These are phyloP conservation scores for Suillus clintonianus DNA, from an alignment of 768 basidiomycete species.

Conservation along the genomic window DNA sequence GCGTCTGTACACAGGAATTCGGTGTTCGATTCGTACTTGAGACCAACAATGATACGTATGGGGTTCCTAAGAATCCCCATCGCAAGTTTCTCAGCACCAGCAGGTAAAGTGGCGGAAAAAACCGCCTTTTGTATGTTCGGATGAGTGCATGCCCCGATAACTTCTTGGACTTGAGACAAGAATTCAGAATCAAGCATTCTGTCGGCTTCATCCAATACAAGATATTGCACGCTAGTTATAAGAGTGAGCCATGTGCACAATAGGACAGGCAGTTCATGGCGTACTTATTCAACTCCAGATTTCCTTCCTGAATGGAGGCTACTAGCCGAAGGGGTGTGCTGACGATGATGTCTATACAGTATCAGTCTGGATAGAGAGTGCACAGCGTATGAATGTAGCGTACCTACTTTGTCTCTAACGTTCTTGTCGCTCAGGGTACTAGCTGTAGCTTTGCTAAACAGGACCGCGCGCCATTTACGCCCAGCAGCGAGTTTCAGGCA, in stretches of 20 bases:
- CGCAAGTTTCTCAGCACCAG: slow-evolving; percentile 83
- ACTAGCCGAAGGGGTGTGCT: slow-evolving; percentile 91
- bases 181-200: slow-evolving; percentile 91
- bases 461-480: slow-evolving; percentile 77
- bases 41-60: slow-evolving; percentile 91
- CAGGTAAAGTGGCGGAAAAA: slow-evolving; percentile 94
- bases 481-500: slow-evolving; percentile 80
- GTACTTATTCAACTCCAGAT: slow-evolving; percentile 72
- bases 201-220: slow-evolving; percentile 90
- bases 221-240: slow-evolving; percentile 69
- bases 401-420: slow-evolving; percentile 76
- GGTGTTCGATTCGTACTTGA: slow-evolving; percentile 60
- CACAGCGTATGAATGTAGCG: slow-evolving; percentile 27
- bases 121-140: slow-evolving; percentile 78
- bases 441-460: slow-evolving; percentile 91
- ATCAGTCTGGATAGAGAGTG: background rate
- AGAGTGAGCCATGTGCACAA: slow-evolving; percentile 6
- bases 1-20: background rate
- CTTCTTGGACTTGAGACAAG: slow-evolving; percentile 83
- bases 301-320: slow-evolving; percentile 69
- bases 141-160: slow-evolving; percentile 75
- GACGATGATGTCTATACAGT: slow-evolving; percentile 75
- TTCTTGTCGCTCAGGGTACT: slow-evolving; percentile 73
- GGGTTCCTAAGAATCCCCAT: slow-evolving; percentile 84
- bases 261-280: slow-evolving; percentile 24